These are phyloP conservation scores for Suillus clintonianus DNA, from an alignment of 768 basidiomycete species.

Conservation along the genomic window DNA sequence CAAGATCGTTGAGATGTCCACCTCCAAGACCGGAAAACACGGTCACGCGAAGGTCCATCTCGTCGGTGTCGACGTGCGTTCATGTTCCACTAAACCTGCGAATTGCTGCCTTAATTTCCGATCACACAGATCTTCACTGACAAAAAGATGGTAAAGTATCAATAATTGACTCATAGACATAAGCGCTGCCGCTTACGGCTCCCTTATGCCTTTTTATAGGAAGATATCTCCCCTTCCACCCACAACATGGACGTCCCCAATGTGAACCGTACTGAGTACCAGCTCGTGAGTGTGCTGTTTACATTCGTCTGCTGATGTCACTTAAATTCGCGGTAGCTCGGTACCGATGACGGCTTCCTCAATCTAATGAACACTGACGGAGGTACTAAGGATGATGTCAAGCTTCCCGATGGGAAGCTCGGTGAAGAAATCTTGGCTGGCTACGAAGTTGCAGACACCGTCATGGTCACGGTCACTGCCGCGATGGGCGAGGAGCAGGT, in stretches of 20 bases:
- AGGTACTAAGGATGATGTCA: slow-evolving; percentile 88
- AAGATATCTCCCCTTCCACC: slow-evolving; percentile 94
- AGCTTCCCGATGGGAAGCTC: slow-evolving; percentile 82
- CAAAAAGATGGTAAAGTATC: slow-evolving; percentile 83
- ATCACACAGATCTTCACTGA: slow-evolving; percentile 88
- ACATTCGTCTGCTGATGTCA: not conserved
- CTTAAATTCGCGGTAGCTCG: slow-evolving; percentile 48
- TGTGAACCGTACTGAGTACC: slow-evolving; percentile 87
- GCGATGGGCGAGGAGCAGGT: slow-evolving; percentile 94
- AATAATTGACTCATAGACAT: not conserved
- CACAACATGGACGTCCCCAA: slow-evolving; percentile 99
- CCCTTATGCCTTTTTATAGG: slow-evolving; percentile 44
- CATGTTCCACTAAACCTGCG: not conserved
- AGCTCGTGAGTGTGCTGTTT: slow-evolving; percentile 59
- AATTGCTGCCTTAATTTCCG: slow-evolving; percentile 14
- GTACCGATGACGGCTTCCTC: slow-evolving; percentile 93
- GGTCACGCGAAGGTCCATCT: slow-evolving; percentile 99
- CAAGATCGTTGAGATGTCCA: slow-evolving; percentile 99
- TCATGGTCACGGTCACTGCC: slow-evolving; percentile 80
- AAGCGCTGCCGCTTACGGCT: not conserved
- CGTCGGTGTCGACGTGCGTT: slow-evolving; percentile 90
- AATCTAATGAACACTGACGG: slow-evolving; percentile 91
- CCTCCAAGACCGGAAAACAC: slow-evolving; percentile 99
- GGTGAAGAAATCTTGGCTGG: slow-evolving; percentile 67
- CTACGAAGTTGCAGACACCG: slow-evolving; percentile 88